Percentiles rank a stretch among this genome's conserved stretches.
These are phyloP conservation scores for Pichia sp. DNA, from an alignment of 1,139 yeast species.

Conservation along the genomic window DNA sequence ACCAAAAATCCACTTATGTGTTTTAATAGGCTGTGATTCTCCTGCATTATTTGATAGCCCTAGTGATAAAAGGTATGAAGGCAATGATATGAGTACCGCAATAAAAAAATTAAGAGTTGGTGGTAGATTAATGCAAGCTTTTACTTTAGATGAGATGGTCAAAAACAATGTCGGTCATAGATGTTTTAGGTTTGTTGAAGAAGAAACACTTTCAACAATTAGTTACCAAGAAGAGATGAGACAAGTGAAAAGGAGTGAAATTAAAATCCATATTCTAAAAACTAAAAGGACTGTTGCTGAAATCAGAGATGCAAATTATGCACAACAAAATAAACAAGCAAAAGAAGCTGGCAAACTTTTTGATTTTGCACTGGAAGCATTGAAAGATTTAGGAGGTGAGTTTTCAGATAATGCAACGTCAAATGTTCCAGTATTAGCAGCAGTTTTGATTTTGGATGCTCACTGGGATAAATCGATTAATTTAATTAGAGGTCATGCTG, in stretches of 20 bases:
- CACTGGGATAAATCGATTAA: slow-evolving; percentile 64
- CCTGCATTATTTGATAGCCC: slow-evolving; percentile 71
- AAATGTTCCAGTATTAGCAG: slow-evolving; percentile 60
- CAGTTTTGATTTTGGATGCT: slow-evolving; percentile 76
- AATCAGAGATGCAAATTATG: slow-evolving; percentile 68
- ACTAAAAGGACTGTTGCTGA: slow-evolving; percentile 63
- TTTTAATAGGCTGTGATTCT: slow-evolving; percentile 74
- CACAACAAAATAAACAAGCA: slow-evolving; percentile 80
- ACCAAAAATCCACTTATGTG: slow-evolving; percentile 76
- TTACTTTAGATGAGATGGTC: slow-evolving; percentile 86
- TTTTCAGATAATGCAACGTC: slow-evolving; percentile 38
- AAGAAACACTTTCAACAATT: slow-evolving; percentile 44
- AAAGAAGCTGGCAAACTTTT: slow-evolving; percentile 69
- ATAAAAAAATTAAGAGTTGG: slow-evolving; percentile 72
- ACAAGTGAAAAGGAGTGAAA: slow-evolving; percentile 45
- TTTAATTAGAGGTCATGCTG: slow-evolving; percentile 82
- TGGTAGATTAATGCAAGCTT: slow-evolving; percentile 88
- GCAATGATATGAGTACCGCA: slow-evolving; percentile 70
- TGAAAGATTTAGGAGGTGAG: slow-evolving; percentile 48
- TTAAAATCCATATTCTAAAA: slow-evolving; percentile 69
- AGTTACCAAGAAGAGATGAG: slow-evolving; percentile 36
- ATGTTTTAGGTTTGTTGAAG: slow-evolving; percentile 74
- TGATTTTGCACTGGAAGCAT: slow-evolving; percentile 70
- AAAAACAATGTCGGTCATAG: slow-evolving; percentile 74
- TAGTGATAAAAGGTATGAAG: slow-evolving; percentile 47